Evolutionary conservation across 108 stramenopile genomes (phyloP).

Genomic region (Fragilaria crotonensis): DNA sequence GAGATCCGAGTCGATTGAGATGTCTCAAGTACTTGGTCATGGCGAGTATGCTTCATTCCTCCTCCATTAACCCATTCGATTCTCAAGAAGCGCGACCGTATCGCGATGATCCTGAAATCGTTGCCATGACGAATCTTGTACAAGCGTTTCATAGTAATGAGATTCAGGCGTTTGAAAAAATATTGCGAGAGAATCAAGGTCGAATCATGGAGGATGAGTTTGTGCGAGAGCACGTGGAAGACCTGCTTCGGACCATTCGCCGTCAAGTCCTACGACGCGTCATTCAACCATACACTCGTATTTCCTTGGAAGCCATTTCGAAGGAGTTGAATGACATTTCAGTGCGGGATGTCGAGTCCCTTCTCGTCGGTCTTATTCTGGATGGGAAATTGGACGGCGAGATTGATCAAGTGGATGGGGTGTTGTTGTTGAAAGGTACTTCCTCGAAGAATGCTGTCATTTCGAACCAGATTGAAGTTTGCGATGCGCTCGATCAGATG

Average conservation of each 20-base stretch:
- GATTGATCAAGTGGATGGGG: slow-evolving; percentile 75
- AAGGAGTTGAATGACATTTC: slow-evolving; percentile 83
- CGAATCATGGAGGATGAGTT: slow-evolving; percentile 91
- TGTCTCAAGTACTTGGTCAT: slow-evolving; percentile 91
- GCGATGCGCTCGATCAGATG: slow-evolving; percentile 20
- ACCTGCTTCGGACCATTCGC: slow-evolving; percentile 84
- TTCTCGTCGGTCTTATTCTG: slow-evolving; percentile 80
- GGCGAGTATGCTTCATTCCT: slow-evolving; percentile 87
- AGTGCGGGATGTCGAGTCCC: slow-evolving; percentile 73
- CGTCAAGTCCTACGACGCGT: slow-evolving; percentile 79
- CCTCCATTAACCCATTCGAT: slow-evolving; percentile 91
- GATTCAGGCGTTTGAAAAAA: slow-evolving; percentile 70
- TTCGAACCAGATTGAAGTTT: background rate
- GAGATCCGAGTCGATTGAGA: slow-evolving; percentile 74
- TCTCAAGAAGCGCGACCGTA: slow-evolving; percentile 90
- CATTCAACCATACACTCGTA: slow-evolving; percentile 83
- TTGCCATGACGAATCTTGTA: slow-evolving; percentile 89
- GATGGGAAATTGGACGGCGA: slow-evolving; percentile 74
- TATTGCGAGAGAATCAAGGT: slow-evolving; percentile 69
- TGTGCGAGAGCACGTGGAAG: slow-evolving; percentile 80
- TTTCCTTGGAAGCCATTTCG: slow-evolving; percentile 69
- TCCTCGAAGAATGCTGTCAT: background rate
- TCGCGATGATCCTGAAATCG: slow-evolving; percentile 89
- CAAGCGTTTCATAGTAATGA: slow-evolving; percentile 85
- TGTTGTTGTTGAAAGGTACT: slow-evolving; percentile 23